Percentiles rank a stretch among this genome's conserved stretches.
phyloP scores from a whole-genome alignment of 495 filamentous ascomycete species.

The Opeltia flavorubescens region DNA sequence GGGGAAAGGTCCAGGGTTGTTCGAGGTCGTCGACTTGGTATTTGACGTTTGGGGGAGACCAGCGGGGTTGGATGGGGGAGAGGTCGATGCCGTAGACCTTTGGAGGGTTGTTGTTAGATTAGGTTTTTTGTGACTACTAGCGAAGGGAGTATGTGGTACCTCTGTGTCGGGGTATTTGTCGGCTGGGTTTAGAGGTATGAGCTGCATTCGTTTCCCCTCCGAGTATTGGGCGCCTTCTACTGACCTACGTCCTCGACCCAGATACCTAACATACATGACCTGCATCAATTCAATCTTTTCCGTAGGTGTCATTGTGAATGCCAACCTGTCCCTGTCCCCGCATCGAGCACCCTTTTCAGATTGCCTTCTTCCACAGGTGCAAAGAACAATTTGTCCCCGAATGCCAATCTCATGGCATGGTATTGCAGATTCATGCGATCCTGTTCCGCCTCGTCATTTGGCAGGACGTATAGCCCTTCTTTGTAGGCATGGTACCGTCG shows the following conservation, averaged over 20 bases:
- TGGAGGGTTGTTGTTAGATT: too few species aligned
- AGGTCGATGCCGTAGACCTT: constrained; percentile 8
- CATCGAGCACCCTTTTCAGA: constrained; percentile 48
- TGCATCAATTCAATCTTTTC: not conserved
- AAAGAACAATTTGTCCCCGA: constrained; percentile 43
- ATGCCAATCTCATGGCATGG: constrained; percentile 34
- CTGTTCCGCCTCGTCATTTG: constrained; percentile 16
- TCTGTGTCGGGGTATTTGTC: not conserved
- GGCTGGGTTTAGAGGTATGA: not conserved
- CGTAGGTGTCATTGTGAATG: not conserved
- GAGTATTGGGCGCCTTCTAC: constrained; percentile 2
- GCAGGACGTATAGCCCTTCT: constrained; percentile 3
- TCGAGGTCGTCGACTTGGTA: constrained; percentile 32
- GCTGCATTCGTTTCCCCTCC: not conserved
- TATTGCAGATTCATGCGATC: constrained; percentile 34
- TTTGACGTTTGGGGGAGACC: not conserved
- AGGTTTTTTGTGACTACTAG: too few species aligned
- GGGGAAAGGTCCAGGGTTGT: constrained; percentile 32
- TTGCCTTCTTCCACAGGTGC: constrained; percentile 42
- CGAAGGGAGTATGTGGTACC: too few species aligned
- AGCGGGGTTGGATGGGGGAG: constrained; percentile 11
- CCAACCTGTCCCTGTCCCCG: constrained; percentile 47
- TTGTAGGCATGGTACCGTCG: constrained; percentile 5
- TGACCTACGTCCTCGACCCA: constrained; percentile 15
- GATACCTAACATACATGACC: constrained; percentile 1